Percentiles rank a stretch among this genome's conserved stretches.
These are phyloP conservation scores for Hydrangea macrophylla DNA, from an alignment of 148 eudicot genomes.

Conservation along the genomic window DNA sequence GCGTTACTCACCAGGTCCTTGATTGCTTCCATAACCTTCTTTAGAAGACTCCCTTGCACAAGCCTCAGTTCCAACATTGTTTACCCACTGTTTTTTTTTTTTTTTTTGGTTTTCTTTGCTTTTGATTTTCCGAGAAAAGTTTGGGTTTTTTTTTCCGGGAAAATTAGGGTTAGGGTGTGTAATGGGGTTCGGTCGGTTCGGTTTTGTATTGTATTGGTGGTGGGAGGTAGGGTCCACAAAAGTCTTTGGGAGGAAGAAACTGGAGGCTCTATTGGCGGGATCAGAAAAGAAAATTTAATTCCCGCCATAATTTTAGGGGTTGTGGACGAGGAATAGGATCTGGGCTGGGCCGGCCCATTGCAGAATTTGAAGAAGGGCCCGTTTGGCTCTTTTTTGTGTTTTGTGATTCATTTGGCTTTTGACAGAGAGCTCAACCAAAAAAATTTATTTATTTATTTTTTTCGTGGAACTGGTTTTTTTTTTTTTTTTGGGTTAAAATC, in stretches of 20 bases:
- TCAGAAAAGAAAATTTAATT: too few species aligned
- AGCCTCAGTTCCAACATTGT: slow-evolving; percentile 80
- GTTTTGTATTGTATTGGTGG: too few species aligned
- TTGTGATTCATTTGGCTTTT: too few species aligned
- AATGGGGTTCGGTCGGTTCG: not conserved
- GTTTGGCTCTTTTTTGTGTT: too few species aligned
- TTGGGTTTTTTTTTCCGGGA: too few species aligned
- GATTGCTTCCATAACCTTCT: slow-evolving; percentile 78
- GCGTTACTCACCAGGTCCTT: slow-evolving; percentile 90
- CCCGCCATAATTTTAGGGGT: slow-evolving; percentile 8
- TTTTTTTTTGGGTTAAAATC: too few species aligned
- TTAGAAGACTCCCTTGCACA: slow-evolving; percentile 77
- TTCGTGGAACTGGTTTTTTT: too few species aligned
- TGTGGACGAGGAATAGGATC: not conserved
- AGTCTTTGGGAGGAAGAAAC: not conserved
- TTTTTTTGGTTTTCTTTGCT: slow-evolving; percentile 6
- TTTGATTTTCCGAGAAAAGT: not conserved
- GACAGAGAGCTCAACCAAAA: too few species aligned
- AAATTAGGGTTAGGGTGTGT: slow-evolving; percentile 48
- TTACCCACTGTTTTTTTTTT: too few species aligned
- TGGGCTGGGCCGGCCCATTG: not conserved
- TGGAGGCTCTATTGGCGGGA: not conserved
- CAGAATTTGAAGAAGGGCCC: too few species aligned
- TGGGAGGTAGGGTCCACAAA: not conserved
- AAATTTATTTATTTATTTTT: too few species aligned